Percentiles rank a stretch among this genome's conserved stretches.
Evolutionary conservation across 495 filamentous ascomycete species (phyloP).

Genomic region (Penicillium cinerascens): DNA sequence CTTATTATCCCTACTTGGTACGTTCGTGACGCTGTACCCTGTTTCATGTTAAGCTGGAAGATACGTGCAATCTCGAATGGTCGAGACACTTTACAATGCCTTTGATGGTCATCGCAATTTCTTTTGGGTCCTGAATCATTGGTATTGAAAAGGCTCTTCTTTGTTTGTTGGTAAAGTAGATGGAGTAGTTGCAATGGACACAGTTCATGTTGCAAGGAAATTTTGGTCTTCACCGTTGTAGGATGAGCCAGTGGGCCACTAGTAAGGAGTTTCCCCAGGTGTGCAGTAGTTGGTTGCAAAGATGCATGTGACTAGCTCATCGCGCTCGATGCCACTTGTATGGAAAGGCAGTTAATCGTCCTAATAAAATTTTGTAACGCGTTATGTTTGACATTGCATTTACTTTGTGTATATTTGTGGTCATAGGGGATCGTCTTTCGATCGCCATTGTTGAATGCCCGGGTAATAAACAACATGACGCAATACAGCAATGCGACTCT

Average conservation of each 20-base stretch:
- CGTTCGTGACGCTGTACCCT: background rate
- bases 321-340: background rate
- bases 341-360: background rate
- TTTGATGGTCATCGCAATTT: conserved; percentile 8
- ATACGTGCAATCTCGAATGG: background rate
- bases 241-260: background rate
- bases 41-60: background rate
- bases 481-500: no score
- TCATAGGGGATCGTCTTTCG: no score
- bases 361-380: background rate
- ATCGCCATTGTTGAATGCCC: background rate
- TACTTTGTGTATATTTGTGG: no score
- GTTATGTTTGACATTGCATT: no score
- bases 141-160: background rate
- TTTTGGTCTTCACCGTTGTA: background rate
- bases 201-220: background rate
- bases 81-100: background rate
- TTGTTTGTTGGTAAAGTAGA: background rate
- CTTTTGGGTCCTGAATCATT: background rate
- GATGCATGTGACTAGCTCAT: background rate
- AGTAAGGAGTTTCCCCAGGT: background rate
- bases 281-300: background rate
- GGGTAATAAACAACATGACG: background rate
- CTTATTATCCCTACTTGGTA: background rate
- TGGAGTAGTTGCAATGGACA: background rate